A percentile compares a stretch with the other conserved stretches of the same genome.
Conservation (phyloP, 2,329 filamentous ascomycete genomes). For the Neopestalotiopsis rosae region DNA sequence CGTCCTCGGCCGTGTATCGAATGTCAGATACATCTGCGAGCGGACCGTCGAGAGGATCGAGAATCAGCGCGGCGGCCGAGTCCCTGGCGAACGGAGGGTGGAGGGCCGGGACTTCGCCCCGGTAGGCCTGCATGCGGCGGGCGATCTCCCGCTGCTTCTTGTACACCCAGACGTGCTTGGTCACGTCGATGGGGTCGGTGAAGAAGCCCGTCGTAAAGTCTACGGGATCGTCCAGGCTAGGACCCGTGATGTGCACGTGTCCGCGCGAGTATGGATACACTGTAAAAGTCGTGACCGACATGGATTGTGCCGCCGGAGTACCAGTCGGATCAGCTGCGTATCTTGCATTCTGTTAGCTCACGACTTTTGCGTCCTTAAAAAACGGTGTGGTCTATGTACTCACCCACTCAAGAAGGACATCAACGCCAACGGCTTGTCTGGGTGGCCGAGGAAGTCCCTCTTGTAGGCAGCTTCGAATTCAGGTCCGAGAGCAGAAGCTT, state of each 20-base stretch:
- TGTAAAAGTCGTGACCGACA: conserved; percentile 55
- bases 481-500: conserved; percentile 27
- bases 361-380: not conserved
- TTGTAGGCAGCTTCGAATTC: conserved; percentile 30
- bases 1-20: conserved; percentile 48
- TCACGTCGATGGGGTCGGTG: conserved; percentile 56
- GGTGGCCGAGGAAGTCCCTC: conserved; percentile 25
- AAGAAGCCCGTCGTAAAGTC: conserved; percentile 64
- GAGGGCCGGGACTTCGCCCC: conserved; percentile 45
- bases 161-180: conserved; percentile 64
- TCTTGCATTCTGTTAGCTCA: not conserved
- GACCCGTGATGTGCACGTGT: conserved; percentile 59
- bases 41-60: conserved; percentile 26
- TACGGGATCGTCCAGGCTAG: conserved; percentile 41
- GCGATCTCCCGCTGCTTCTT: conserved; percentile 65
- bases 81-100: conserved; percentile 48
- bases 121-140: conserved; percentile 56
- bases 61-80: conserved; percentile 41
- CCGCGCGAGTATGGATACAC: conserved; percentile 64
- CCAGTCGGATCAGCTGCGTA: conserved; percentile 3
- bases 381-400: not conserved
- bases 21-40: conserved; percentile 42
- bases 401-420: conserved; percentile 17
- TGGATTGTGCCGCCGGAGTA: conserved; percentile 45
- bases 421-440: conserved; percentile 27